Evolutionary conservation across 306 rosid genomes (phyloP).

Genomic region (Cicer bijugum): DNA sequence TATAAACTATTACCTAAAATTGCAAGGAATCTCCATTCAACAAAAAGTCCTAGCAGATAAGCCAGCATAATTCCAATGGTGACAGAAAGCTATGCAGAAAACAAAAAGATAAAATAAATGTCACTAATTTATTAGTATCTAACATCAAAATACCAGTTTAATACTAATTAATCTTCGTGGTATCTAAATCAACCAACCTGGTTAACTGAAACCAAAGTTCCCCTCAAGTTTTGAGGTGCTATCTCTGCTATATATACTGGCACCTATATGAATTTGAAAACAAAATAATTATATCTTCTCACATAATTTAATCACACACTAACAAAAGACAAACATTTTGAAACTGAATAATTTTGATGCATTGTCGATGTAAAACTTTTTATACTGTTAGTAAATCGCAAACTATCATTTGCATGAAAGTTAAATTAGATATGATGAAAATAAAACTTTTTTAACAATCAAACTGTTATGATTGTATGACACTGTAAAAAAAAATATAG

Average conservation of each 20-base stretch:
- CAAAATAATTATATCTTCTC: slow-evolving; percentile 27
- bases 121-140: slow-evolving; percentile 13
- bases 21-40: slow-evolving; percentile 92
- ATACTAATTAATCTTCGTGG: slow-evolving; percentile 6
- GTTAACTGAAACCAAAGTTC: slow-evolving; percentile 74
- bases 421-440: no score
- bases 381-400: no score
- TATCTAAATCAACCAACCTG: slow-evolving; percentile 66
- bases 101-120: slow-evolving; percentile 15
- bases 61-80: slow-evolving; percentile 92
- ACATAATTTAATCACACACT: slow-evolving; percentile 41
- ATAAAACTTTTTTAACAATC: no score
- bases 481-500: no score
- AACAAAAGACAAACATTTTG: slow-evolving; percentile 5
- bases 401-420: no score
- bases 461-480: no score
- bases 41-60: slow-evolving; percentile 91
- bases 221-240: slow-evolving; percentile 92
- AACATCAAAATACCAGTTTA: slow-evolving; percentile 11
- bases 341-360: neutral
- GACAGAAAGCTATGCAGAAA: slow-evolving; percentile 75
- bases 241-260: slow-evolving; percentile 96
- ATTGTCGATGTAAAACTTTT: no score
- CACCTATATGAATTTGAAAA: slow-evolving; percentile 58
- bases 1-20: slow-evolving; percentile 73